Conservation (phyloP, 1,284 basidiomycete species). For the Gymnopus androsaceus region DNA sequence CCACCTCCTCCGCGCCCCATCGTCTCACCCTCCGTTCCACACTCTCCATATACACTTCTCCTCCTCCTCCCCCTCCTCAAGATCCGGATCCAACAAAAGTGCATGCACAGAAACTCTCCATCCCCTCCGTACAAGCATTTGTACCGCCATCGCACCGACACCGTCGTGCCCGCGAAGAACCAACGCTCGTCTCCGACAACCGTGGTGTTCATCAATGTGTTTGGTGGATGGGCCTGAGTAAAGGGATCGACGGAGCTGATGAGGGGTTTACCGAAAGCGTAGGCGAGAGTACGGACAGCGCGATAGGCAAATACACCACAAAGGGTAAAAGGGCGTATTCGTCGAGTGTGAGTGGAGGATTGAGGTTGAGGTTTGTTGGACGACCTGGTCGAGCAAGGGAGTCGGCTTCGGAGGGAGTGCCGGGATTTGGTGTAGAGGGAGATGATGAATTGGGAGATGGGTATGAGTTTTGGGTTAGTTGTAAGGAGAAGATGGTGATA, state of each 20-base stretch:
- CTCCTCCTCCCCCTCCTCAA: slow-evolving; percentile 24
- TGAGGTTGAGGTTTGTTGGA: slow-evolving; percentile 12
- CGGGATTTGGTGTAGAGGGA: no score
- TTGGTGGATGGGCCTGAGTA: not conserved
- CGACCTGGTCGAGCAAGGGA: slow-evolving; percentile 15
- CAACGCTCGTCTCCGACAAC: slow-evolving; percentile 49
- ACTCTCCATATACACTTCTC: slow-evolving; percentile 35
- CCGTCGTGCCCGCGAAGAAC: slow-evolving; percentile 79
- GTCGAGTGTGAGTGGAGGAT: slow-evolving; percentile 52
- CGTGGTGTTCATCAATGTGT: not conserved
- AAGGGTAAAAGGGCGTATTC: slow-evolving; percentile 80
- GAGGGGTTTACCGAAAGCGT: slow-evolving; percentile 31
- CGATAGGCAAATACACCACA: slow-evolving; percentile 78
- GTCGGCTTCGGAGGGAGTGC: not conserved
- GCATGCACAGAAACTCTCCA: slow-evolving; percentile 74
- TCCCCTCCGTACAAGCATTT: slow-evolving; percentile 66
- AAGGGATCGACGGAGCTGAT: slow-evolving; percentile 18
- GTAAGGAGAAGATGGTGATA: slow-evolving; percentile 2
- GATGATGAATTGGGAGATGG: not conserved
- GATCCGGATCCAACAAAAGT: slow-evolving; percentile 37
- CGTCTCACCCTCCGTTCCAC: slow-evolving; percentile 56
- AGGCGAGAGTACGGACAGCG: slow-evolving; percentile 64
- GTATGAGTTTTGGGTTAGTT: not conserved
- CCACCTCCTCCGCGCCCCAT: slow-evolving; percentile 70
- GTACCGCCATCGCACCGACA: slow-evolving; percentile 71